Conservation (phyloP, 75 land plant species). For the Picea sitchensis region DNA sequence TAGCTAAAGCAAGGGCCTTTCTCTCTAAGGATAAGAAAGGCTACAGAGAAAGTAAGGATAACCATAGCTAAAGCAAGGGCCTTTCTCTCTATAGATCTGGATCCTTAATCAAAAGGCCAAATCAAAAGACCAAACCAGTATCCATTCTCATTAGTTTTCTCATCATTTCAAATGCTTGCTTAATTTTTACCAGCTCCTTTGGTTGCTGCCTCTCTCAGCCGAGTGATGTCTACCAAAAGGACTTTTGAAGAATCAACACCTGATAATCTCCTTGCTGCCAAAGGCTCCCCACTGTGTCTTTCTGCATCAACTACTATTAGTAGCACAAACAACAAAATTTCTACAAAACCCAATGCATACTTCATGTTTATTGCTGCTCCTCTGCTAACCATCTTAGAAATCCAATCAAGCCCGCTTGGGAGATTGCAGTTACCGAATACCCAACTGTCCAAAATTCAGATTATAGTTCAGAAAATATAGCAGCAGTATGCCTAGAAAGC, state of each 20-base stretch:
- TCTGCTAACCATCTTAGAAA: too few species aligned
- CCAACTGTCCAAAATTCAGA: too few species aligned
- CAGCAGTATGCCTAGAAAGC: too few species aligned
- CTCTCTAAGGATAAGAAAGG: background rate
- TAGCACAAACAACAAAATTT: too few species aligned
- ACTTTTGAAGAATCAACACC: background rate
- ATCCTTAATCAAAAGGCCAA: background rate
- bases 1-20: background rate
- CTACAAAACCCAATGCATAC: too few species aligned
- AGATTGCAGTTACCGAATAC: too few species aligned
- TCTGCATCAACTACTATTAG: too few species aligned
- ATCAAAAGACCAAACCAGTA: background rate
- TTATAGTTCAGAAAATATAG: too few species aligned
- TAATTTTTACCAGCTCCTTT: constrained; percentile 3
- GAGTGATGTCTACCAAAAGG: background rate
- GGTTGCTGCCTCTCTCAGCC: background rate
- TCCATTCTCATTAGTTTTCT: background rate
- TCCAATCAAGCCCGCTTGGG: too few species aligned
- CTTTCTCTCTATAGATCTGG: background rate
- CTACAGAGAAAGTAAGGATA: background rate
- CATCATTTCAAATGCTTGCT: background rate
- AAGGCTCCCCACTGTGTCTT: too few species aligned
- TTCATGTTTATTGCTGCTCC: too few species aligned
- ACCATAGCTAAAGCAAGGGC: background rate
- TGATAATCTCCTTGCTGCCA: too few species aligned